A percentile compares a stretch with the other conserved stretches of the same genome.
Conservation (phyloP, 208 protist genomes). For the Herpetomonas tarakana region DNA sequence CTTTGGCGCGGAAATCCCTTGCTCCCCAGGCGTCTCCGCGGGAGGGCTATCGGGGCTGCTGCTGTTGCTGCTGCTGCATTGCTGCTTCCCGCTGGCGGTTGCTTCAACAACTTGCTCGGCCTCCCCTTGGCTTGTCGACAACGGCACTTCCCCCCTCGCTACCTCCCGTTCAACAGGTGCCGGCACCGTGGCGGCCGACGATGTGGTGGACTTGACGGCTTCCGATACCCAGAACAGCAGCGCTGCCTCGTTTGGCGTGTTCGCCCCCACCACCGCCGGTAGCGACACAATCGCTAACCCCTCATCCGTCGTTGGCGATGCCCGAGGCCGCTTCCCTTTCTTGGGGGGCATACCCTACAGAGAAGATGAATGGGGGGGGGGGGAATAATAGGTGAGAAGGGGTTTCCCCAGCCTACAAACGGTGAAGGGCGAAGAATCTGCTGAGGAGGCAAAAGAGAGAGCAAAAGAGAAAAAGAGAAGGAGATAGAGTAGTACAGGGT, state of each 20-base stretch:
- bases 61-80: not conserved
- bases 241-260: constrained; percentile 13
- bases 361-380: too few relatives aligned
- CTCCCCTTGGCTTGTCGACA: too few relatives aligned
- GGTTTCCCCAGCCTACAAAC: too few relatives aligned
- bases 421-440: not conserved
- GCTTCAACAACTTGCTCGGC: too few relatives aligned
- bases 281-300: not conserved
- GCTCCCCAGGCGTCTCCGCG: constrained; percentile 6
- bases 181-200: too few relatives aligned
- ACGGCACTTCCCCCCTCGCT: too few relatives aligned
- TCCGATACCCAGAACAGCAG: constrained; percentile 27
- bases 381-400: too few relatives aligned
- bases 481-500: not conserved
- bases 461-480: constrained; percentile 8
- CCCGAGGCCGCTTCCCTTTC: too few relatives aligned
- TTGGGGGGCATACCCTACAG: too few relatives aligned
- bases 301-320: too few relatives aligned
- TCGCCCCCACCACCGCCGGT: not conserved
- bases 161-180: too few relatives aligned
- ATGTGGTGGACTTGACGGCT: not conserved
- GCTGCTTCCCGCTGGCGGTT: too few relatives aligned
- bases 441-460: not conserved
- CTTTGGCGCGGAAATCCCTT: not conserved
- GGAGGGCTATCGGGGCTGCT: not conserved